Base-by-base conservation (phyloP, 306 rosid genomes). In the Cucurbita argyrosperma region DNA sequence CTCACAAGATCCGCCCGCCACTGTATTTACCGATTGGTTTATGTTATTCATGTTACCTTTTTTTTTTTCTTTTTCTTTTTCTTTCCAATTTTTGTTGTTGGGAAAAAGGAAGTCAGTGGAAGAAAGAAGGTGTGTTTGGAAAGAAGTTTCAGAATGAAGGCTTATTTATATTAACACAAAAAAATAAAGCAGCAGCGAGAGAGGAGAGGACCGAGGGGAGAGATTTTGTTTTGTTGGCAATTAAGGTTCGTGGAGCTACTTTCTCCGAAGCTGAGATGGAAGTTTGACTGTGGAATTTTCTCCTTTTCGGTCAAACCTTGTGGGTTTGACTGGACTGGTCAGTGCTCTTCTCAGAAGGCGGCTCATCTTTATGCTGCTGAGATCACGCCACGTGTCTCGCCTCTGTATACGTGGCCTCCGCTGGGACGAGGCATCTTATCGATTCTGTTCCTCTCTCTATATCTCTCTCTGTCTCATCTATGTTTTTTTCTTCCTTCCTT, bases 281-380 rank as follows among this genome's bases (percentile, higher is more conserved):
- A 74, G 80, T 94, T 87, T 94, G 99, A 94, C 97, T 78, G 95
- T 89, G 74, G 99, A 94, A 94, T 79, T 10, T 16, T 11, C 1
- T 4, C 4, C 51, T 1, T 4, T 58, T 61, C 10, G 87, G 97
- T 90, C 97, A 88, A 87, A 84, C 66, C 71, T 85, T 85, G 97
- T 85, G 95, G 90, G 72, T 94, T 89, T 94, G 99, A 94, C 96
- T 85, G 77, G 88, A 79, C 92, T 80, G 38, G 80, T 52, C 85
- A 15, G 30, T 10, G 26, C n/a, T n/a, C 49, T 39, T 74, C 64
- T 43, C 8, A 42, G 77, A 40, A 57, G 77, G 77, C 77, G 77
- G 77, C 77, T 57, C 8, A 72, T 51, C 52, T 37, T 40, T 73
- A 10, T 23, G 19, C 26, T 43, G 42, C 52, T 26, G 23, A 12